These are phyloP conservation scores for Serendipita sp. DNA, from an alignment of 768 basidiomycete genomes.

Conservation along the genomic window DNA sequence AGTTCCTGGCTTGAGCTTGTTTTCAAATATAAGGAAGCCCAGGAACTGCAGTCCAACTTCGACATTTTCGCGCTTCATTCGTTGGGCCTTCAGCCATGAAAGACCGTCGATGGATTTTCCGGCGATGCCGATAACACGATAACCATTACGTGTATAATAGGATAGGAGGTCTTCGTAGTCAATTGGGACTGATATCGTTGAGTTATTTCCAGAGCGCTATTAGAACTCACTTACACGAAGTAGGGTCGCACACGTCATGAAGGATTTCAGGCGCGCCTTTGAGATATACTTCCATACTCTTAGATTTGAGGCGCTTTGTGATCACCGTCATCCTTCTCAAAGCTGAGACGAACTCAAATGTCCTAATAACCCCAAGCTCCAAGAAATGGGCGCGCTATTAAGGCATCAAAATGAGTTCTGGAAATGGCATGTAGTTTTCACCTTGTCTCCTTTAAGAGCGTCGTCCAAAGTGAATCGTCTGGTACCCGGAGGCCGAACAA, in stretches of 20 bases:
- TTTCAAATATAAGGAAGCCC: constrained; percentile 94
- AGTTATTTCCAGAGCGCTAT: not conserved
- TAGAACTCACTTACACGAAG: constrained; percentile 54
- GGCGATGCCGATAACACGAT: constrained; percentile 94
- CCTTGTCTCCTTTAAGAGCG: constrained; percentile 75
- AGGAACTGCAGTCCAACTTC: constrained; percentile 82
- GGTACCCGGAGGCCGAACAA: constrained; percentile 91
- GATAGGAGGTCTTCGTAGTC: constrained; percentile 93
- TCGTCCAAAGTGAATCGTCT: constrained; percentile 83
- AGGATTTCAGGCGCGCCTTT: constrained; percentile 99
- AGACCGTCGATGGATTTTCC: constrained; percentile 88
- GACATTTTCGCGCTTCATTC: constrained; percentile 91
- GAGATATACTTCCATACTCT: constrained; percentile 93
- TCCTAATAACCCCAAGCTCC: constrained; percentile 88
- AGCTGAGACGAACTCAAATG: constrained; percentile 90
- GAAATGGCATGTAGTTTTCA: constrained; percentile 19
- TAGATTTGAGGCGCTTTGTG: constrained; percentile 85
- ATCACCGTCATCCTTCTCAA: constrained; percentile 94
- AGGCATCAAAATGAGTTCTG: not conserved
- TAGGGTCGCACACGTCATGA: constrained; percentile 80
- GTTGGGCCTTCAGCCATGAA: constrained; percentile 94
- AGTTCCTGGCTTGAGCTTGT: constrained; percentile 87
- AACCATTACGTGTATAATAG: constrained; percentile 93
- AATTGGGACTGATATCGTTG: constrained; percentile 50
- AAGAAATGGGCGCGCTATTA: constrained; percentile 85